Evolutionary conservation across 2,329 filamentous ascomycete species (phyloP).

Genomic region (Chaetomium sp.): DNA sequence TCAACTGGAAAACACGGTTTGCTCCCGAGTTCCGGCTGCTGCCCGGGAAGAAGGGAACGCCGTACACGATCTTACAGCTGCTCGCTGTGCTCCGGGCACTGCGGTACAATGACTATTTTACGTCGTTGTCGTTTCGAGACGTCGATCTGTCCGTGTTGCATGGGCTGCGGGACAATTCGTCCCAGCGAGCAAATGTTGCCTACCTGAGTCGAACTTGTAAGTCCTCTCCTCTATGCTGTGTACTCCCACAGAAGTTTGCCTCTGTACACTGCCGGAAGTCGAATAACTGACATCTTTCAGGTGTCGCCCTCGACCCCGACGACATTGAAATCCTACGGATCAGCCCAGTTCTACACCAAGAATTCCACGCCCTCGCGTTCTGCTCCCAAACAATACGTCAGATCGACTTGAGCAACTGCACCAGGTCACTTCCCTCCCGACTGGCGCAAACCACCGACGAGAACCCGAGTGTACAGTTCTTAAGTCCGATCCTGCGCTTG

Average conservation of each 20-base stretch:
- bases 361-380: slow-evolving; percentile 50
- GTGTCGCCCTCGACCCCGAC: slow-evolving; percentile 41
- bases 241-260: neutral
- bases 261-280: neutral
- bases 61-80: slow-evolving; percentile 46
- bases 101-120: slow-evolving; percentile 55
- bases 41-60: slow-evolving; percentile 31
- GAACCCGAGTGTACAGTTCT: slow-evolving; percentile 25
- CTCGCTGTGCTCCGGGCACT: slow-evolving; percentile 51
- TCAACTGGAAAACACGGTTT: slow-evolving; percentile 41
- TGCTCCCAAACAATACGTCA: slow-evolving; percentile 49
- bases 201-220: slow-evolving; percentile 48
- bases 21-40: slow-evolving; percentile 50
- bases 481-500: slow-evolving; percentile 39
- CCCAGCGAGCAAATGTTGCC: slow-evolving; percentile 40
- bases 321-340: slow-evolving; percentile 43
- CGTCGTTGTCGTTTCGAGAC: slow-evolving; percentile 48
- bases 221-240: slow-evolving; percentile 10
- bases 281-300: slow-evolving; percentile 26
- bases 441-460: neutral
- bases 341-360: slow-evolving; percentile 48
- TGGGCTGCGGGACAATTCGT: slow-evolving; percentile 36
- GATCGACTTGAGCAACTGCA: slow-evolving; percentile 45
- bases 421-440: slow-evolving; percentile 22
- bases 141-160: slow-evolving; percentile 42